Percentiles rank a stretch among this genome's conserved stretches.
Conservation (phyloP, 768 basidiomycete genomes). For the Podaxis sp. region DNA sequence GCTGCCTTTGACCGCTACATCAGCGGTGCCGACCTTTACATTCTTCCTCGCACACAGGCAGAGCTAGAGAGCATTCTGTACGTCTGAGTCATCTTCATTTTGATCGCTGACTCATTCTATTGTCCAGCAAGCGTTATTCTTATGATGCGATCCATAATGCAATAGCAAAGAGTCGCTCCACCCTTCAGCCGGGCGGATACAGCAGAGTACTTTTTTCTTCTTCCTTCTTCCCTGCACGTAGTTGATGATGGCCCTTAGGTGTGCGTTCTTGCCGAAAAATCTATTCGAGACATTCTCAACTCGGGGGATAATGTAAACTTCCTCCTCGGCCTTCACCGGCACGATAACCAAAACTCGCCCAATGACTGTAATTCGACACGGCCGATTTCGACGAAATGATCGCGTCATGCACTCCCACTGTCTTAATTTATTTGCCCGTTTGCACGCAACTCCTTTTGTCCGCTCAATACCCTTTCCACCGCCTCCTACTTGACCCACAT, state of each 20-base stretch:
- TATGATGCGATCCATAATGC: conserved; percentile 82
- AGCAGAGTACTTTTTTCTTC: conserved; percentile 36
- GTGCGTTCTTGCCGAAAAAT: conserved; percentile 69
- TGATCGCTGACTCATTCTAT: conserved; percentile 10
- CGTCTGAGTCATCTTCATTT: conserved; percentile 28
- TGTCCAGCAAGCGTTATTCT: conserved; percentile 64
- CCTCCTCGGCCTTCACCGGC: conserved; percentile 63
- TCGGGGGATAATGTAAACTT: conserved; percentile 64
- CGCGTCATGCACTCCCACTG: conserved; percentile 6
- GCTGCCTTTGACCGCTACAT: conserved; percentile 76
- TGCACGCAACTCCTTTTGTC: not conserved
- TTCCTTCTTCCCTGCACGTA: not conserved
- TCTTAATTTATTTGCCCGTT: conserved; percentile 10
- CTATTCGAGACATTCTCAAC: conserved; percentile 68
- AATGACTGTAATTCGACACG: conserved; percentile 25
- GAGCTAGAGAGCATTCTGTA: conserved; percentile 77
- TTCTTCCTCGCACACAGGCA: conserved; percentile 59
- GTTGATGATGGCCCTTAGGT: conserved; percentile 40
- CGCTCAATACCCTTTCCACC: not conserved
- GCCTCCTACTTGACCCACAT: not conserved
- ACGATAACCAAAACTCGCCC: conserved; percentile 32
- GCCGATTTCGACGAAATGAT: conserved; percentile 46
- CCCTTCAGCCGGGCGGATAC: conserved; percentile 56
- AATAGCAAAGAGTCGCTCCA: conserved; percentile 66
- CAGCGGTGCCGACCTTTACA: conserved; percentile 67